These are phyloP conservation scores for Ophiostoma piceae DNA, from an alignment of 2,329 filamentous ascomycete species.

Conservation along the genomic window DNA sequence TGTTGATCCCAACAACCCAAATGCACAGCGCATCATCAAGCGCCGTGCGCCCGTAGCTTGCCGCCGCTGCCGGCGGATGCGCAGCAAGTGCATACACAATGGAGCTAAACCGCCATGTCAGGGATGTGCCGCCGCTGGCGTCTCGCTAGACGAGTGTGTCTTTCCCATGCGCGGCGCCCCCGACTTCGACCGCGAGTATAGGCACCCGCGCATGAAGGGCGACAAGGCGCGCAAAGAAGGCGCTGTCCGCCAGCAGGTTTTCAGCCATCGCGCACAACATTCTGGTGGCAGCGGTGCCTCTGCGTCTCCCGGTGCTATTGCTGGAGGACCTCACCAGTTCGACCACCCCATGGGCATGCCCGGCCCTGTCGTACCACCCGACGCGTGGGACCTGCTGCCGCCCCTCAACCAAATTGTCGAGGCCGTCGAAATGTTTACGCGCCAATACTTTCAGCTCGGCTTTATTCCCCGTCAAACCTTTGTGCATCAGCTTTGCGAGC, in stretches of 20 bases:
- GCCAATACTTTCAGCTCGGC: slow-evolving; percentile 54
- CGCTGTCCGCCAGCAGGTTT: not conserved
- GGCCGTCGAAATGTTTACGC: slow-evolving; percentile 48
- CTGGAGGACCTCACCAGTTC: not conserved
- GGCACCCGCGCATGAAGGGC: slow-evolving; percentile 49
- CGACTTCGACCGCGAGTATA: slow-evolving; percentile 51
- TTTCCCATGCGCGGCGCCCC: slow-evolving; percentile 51
- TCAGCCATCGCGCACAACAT: not conserved
- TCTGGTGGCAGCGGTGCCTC: slow-evolving; percentile 9
- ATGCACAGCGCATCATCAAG: slow-evolving; percentile 25
- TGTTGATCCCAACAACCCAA: not conserved
- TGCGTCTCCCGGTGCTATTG: slow-evolving; percentile 22
- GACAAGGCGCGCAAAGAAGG: slow-evolving; percentile 41
- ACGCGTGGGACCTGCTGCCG: slow-evolving; percentile 49
- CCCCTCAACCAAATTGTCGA: slow-evolving; percentile 47
- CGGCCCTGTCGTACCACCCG: slow-evolving; percentile 21
- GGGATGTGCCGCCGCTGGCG: slow-evolving; percentile 47
- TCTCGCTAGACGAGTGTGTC: slow-evolving; percentile 44
- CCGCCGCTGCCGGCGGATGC: slow-evolving; percentile 29
- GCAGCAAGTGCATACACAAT: slow-evolving; percentile 29
- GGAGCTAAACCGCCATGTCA: slow-evolving; percentile 38
- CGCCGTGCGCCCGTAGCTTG: slow-evolving; percentile 29
- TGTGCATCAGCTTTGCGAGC: slow-evolving; percentile 42
- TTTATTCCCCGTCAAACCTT: slow-evolving; percentile 54
- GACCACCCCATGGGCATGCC: not conserved